Evolutionary conservation across 345 rosid genomes (phyloP).

Genomic region (Pistacia atlantica): DNA sequence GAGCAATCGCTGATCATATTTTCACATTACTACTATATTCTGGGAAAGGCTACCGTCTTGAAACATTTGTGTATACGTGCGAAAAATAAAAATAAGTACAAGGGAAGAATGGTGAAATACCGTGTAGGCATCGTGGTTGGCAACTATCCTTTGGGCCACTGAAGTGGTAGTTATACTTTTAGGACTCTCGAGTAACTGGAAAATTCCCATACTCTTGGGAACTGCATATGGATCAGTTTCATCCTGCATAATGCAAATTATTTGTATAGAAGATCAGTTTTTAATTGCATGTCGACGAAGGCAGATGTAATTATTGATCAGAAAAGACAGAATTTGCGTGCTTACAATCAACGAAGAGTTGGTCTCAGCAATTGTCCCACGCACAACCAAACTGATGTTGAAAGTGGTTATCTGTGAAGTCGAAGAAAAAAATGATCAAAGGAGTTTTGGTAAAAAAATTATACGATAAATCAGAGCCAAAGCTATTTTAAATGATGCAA

Average conservation of each 20-base stretch:
- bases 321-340: conserved; percentile 1
- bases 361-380: conserved; percentile 80
- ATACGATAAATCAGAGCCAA: neutral
- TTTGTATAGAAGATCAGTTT: neutral
- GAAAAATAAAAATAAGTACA: neutral
- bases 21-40: neutral
- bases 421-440: neutral
- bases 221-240: conserved; percentile 70
- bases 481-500: neutral
- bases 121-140: conserved; percentile 80
- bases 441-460: neutral
- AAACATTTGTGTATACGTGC: neutral
- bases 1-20: neutral
- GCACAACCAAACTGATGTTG: conserved; percentile 82
- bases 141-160: conserved; percentile 77
- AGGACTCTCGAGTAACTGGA: conserved; percentile 72
- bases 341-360: conserved; percentile 44
- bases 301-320: neutral
- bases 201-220: conserved; percentile 80
- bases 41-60: neutral
- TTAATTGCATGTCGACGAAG: neutral
- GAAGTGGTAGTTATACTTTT: conserved; percentile 71
- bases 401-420: conserved; percentile 71
- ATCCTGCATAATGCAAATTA: conserved; percentile 42
- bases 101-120: conserved; percentile 30